Conservation (phyloP, 1,139 yeast species). For the Lodderomyces orthopsilosis region DNA sequence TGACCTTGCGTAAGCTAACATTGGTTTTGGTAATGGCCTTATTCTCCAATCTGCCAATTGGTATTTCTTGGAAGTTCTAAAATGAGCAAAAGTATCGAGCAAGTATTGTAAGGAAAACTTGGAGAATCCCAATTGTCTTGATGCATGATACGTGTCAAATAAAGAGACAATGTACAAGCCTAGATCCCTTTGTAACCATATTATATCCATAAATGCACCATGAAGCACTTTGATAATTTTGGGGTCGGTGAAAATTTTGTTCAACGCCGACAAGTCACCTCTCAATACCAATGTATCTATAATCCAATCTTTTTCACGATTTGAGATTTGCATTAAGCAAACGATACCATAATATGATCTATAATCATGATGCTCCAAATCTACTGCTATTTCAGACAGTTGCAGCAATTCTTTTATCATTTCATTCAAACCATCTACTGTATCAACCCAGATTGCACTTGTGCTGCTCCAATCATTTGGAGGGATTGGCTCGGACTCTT, state of each 20-base stretch:
- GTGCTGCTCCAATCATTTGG: constrained; percentile 66
- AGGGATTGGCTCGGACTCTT: constrained; percentile 48
- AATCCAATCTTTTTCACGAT: constrained; percentile 78
- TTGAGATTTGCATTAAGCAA: constrained; percentile 90
- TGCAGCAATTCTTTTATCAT: constrained; percentile 55
- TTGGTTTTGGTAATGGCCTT: constrained; percentile 75
- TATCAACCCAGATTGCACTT: constrained; percentile 70
- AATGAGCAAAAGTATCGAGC: constrained; percentile 75
- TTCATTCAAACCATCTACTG: constrained; percentile 43
- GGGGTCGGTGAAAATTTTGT: constrained; percentile 79
- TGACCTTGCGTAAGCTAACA: constrained; percentile 87
- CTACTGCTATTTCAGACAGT: constrained; percentile 80
- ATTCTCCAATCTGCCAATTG: constrained; percentile 97
- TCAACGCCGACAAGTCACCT: constrained; percentile 65
- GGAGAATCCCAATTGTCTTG: constrained; percentile 73
- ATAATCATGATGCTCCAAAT: constrained; percentile 93
- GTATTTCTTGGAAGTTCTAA: constrained; percentile 88
- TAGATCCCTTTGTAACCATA: constrained; percentile 94
- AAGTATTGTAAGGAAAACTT: constrained; percentile 82
- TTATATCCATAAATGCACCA: constrained; percentile 95
- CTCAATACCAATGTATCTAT: constrained; percentile 75
- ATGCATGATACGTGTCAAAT: constrained; percentile 92
- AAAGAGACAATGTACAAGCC: constrained; percentile 87
- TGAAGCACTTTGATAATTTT: constrained; percentile 82
- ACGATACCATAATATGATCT: constrained; percentile 89